A percentile compares a stretch with the other conserved stretches of the same genome.
Evolutionary conservation across 108 stramenopile species (phyloP).

Genomic region (Stephanodiscus triporus): DNA sequence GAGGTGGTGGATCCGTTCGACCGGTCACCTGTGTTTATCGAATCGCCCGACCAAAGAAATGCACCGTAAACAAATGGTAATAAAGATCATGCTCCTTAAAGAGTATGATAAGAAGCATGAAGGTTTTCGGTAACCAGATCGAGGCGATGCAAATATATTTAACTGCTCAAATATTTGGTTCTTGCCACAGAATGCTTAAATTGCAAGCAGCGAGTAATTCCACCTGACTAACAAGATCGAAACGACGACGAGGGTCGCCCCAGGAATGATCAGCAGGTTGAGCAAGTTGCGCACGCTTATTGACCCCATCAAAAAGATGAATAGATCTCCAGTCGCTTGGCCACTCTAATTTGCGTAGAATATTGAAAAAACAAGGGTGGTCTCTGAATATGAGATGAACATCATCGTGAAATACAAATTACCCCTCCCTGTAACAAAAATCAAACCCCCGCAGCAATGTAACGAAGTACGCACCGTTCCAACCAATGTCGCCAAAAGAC

Average conservation of each 20-base stretch:
- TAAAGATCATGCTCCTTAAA: no score
- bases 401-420: slow-evolving; percentile 1
- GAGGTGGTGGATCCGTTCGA: slow-evolving; percentile 59
- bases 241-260: slow-evolving; percentile 25
- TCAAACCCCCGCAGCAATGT: neutral
- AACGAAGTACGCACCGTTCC: slow-evolving; percentile 17
- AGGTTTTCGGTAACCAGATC: no score
- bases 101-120: no score
- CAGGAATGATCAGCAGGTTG: slow-evolving; percentile 66
- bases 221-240: slow-evolving; percentile 28
- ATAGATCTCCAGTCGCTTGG: slow-evolving; percentile 62
- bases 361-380: neutral
- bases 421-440: neutral
- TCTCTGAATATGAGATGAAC: neutral
- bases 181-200: neutral
- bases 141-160: no score
- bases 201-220: slow-evolving; percentile 38
- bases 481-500: slow-evolving; percentile 30
- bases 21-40: slow-evolving; percentile 52
- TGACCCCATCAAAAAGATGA: slow-evolving; percentile 67
- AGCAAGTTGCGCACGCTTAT: slow-evolving; percentile 63
- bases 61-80: slow-evolving; percentile 55
- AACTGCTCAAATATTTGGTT: no score
- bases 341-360: slow-evolving; percentile 24
- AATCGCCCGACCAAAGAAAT: slow-evolving; percentile 63